Percentiles rank a stretch among this genome's conserved stretches.
phyloP scores from a whole-genome alignment of 108 stramenopile genomes.

The Mediolabrus comicus region DNA sequence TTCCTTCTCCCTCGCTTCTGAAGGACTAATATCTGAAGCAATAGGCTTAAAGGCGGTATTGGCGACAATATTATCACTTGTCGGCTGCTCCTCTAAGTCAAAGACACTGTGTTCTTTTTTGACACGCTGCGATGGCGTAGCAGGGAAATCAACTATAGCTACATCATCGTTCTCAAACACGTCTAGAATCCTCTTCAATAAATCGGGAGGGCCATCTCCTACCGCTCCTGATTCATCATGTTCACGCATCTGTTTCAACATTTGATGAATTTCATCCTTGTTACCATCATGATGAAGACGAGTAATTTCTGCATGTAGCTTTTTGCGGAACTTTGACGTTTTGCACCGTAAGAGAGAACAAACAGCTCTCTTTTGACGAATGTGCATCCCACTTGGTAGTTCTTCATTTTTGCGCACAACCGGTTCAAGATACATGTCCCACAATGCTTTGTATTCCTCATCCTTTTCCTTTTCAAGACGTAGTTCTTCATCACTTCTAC shows the following conservation, averaged over 20 bases:
- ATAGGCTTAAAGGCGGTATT: neutral
- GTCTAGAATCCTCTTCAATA: slow-evolving; percentile 10
- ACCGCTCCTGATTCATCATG: neutral
- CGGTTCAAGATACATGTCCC: slow-evolving; percentile 11
- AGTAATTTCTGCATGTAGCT: slow-evolving; percentile 3
- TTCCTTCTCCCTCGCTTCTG: neutral
- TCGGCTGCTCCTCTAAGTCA: neutral
- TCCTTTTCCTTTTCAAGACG: slow-evolving; percentile 5
- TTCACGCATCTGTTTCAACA: slow-evolving; percentile 4
- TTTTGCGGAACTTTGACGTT: slow-evolving; percentile 3
- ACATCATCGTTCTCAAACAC: slow-evolving; percentile 1
- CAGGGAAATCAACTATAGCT: slow-evolving; percentile 3
- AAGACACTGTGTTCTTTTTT: neutral
- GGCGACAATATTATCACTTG: neutral
- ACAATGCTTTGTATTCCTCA: slow-evolving; percentile 5
- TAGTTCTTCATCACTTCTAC: neutral
- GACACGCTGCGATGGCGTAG: neutral
- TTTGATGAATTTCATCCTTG: slow-evolving; percentile 5
- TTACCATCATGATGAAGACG: slow-evolving; percentile 6
- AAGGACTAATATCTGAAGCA: neutral
- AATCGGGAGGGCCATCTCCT: slow-evolving; percentile 5
- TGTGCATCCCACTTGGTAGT: slow-evolving; percentile 9
- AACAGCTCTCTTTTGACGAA: neutral
- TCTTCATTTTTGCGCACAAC: slow-evolving; percentile 12
- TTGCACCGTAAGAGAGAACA: slow-evolving; percentile 10